These are phyloP conservation scores for Chlorella sorokiniana DNA, from an alignment of 139 green algal genomes.

Conservation along the genomic window DNA sequence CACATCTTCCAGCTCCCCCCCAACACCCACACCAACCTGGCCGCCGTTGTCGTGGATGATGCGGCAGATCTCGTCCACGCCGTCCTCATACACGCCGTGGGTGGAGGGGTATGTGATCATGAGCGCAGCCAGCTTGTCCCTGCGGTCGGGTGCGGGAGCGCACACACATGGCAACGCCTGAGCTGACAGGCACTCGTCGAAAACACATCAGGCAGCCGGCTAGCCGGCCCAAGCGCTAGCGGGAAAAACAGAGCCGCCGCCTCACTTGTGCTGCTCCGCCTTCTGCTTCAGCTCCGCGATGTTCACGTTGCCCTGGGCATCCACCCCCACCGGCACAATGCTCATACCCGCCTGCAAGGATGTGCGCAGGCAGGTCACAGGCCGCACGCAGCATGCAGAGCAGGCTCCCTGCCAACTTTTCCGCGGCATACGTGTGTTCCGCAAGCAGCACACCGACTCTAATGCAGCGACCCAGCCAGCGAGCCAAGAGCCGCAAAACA, in stretches of 20 bases:
- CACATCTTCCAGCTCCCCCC: not conserved
- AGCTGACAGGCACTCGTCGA: not conserved
- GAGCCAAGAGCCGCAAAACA: too few species aligned
- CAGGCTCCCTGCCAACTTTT: too few species aligned
- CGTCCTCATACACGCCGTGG: constrained; percentile 98
- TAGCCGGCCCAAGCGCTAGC: too few species aligned
- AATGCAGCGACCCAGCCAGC: too few species aligned
- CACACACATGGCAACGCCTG: not conserved
- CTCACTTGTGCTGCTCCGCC: constrained; percentile 78
- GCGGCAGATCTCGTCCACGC: constrained; percentile 94
- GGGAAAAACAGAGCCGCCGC: too few species aligned
- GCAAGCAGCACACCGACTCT: too few species aligned
- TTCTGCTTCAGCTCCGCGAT: constrained; percentile 89
- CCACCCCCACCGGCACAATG: constrained; percentile 87
- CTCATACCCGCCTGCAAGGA: constrained; percentile 84
- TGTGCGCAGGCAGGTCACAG: not conserved
- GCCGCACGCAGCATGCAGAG: not conserved
- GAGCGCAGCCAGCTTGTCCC: constrained; percentile 92
- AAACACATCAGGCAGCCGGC: not conserved
- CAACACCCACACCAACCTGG: constrained; percentile 18
- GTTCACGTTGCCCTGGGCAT: constrained; percentile 92
- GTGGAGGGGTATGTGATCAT: constrained; percentile 99
- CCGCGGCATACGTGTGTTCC: too few species aligned
- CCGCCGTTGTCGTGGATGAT: constrained; percentile 95
- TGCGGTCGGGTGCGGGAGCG: not conserved